Evolutionary conservation across 495 filamentous ascomycete genomes (phyloP).

Genomic region (Aspergillus saccharolyticus): DNA sequence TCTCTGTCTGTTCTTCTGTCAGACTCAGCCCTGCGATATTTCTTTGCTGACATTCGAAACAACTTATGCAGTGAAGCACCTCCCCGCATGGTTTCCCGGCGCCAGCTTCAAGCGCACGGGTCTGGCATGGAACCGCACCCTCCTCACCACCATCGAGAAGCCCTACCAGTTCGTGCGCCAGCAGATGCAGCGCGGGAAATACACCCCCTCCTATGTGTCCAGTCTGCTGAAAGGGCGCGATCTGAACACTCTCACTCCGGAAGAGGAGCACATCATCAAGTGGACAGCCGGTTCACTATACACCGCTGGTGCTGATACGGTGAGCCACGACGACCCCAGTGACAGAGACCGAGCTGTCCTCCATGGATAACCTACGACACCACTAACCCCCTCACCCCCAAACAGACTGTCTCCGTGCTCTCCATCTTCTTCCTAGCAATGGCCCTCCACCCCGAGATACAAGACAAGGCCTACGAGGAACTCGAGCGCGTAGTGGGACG

Average conservation of each 20-base stretch:
- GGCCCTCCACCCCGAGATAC: constrained; percentile 38
- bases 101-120: constrained; percentile 38
- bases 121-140: constrained; percentile 25
- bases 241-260: constrained; percentile 6
- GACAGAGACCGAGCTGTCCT: too few species aligned
- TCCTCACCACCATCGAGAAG: constrained; percentile 21
- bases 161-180: constrained; percentile 39
- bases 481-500: constrained; percentile 47
- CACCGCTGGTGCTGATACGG: constrained; percentile 51
- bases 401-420: constrained; percentile 27
- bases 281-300: constrained; percentile 46
- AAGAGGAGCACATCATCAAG: constrained; percentile 29
- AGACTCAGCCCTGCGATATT: neutral
- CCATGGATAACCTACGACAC: too few species aligned
- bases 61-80: constrained; percentile 25
- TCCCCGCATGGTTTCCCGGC: constrained; percentile 46
- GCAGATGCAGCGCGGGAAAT: constrained; percentile 28
- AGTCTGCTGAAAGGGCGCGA: constrained; percentile 22
- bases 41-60: neutral
- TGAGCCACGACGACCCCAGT: too few species aligned
- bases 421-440: constrained; percentile 33
- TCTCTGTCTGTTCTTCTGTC: constrained; percentile 5
- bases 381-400: too few species aligned
- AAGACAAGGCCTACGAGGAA: constrained; percentile 49
- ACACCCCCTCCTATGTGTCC: constrained; percentile 34